These are phyloP conservation scores for Capsicum baccatum DNA, from an alignment of 257 asterid species.

Conservation along the genomic window DNA sequence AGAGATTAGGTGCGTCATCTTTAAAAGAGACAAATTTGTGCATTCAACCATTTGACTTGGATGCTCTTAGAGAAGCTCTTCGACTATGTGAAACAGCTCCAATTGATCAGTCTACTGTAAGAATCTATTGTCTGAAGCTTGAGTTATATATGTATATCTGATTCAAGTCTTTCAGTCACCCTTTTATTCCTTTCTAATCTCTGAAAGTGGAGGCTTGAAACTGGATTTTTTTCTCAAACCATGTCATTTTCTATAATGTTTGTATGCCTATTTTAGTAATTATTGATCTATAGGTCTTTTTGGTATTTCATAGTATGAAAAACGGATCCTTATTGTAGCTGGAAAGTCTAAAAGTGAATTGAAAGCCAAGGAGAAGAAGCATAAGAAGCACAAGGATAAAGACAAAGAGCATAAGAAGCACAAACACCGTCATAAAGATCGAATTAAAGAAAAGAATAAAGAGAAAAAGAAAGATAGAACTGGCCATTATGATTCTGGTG, in stretches of 20 bases:
- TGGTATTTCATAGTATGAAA: too few relatives aligned
- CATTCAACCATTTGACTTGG: slow-evolving; percentile 82
- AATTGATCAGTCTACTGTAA: slow-evolving; percentile 76
- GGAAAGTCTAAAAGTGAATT: slow-evolving; percentile 57
- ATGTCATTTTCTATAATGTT: too few relatives aligned
- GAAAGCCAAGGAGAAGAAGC: slow-evolving; percentile 93
- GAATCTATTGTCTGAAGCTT: slow-evolving; percentile 26
- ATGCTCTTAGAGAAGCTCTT: slow-evolving; percentile 80
- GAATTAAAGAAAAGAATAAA: slow-evolving; percentile 94
- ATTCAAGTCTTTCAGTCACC: too few relatives aligned
- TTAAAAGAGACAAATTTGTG: slow-evolving; percentile 65
- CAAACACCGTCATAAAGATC: slow-evolving; percentile 94
- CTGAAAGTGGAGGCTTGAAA: too few relatives aligned
- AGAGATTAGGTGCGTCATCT: slow-evolving; percentile 67
- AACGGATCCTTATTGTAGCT: too few relatives aligned
- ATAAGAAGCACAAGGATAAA: slow-evolving; percentile 79
- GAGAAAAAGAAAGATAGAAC: slow-evolving; percentile 87
- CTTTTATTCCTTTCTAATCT: too few relatives aligned
- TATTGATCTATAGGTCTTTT: too few relatives aligned
- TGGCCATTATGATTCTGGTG: slow-evolving; percentile 83
- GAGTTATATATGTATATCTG: too few relatives aligned
- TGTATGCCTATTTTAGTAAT: too few relatives aligned
- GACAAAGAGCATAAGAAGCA: slow-evolving; percentile 95
- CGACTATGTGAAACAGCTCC: slow-evolving; percentile 83
- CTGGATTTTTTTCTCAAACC: too few relatives aligned